Evolutionary conservation across 192 early-diverging fungal species (phyloP), one percentile per base, ranked within the genome.

Genomic region (Coemansia sp.): DNA sequence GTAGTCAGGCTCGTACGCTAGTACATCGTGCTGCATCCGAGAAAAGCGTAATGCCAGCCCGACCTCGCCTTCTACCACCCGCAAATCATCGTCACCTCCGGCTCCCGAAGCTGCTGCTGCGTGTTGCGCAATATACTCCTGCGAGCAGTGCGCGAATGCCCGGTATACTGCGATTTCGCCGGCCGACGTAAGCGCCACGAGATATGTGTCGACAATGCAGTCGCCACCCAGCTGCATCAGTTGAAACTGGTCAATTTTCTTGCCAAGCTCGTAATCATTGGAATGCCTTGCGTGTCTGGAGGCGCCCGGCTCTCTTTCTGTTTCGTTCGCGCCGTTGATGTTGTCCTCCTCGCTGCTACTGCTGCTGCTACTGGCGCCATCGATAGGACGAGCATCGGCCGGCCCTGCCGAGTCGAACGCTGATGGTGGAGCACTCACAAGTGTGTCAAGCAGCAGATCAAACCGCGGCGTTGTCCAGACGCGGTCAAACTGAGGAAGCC

Each of bases 101-200:
- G 58, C 58, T 33, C 42, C 39, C 7, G 59, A 22, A 4, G 20
- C 19, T 30, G 61, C 55, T 4, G 17, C 51, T 31, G 32, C 51
- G 5, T 46, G 61, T 25, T 63, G 61, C 3, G 30, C 42, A 31
- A 30, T 64, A 23, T 69, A 68, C 21, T 70, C 71, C n/a, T 55
- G 65, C 29, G 64, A 17, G 33, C 67, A 71, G 58, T 72, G 65
- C 20, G 63, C 59, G 20, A 83, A 78, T 25, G 81, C 81, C 4
- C 71, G 69, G 30, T 83, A 83, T 11, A 83, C 70, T 23, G 70
- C 72, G 4, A 83, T 42, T 31, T 78, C 76, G 32, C 73, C 75
- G 7, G 72, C 65, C 0, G 68, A 63, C 5, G 75, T 72, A 27
- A 78, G 39, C 6, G 36, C 64, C 9, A 77, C 54, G n/a, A 83